Evolutionary conservation across 805 yeast species (phyloP).

Genomic region (Saturnispora diversa): DNA sequence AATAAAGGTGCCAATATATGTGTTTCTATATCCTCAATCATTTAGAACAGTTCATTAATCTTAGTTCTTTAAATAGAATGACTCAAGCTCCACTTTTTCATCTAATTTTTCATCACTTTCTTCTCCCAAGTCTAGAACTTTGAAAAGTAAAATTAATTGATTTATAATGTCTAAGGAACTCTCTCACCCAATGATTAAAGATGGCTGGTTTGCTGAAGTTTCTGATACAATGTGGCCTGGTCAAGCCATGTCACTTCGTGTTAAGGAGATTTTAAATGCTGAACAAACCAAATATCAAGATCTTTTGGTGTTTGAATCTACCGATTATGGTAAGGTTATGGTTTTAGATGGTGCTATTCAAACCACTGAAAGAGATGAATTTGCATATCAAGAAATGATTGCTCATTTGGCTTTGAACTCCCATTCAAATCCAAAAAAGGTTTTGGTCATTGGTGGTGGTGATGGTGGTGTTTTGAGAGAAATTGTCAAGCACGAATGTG

Average conservation of each 20-base stretch:
- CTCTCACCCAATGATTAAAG: conserved; percentile 52
- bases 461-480: conserved; percentile 94
- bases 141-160: not conserved
- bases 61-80: too few relatives aligned
- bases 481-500: conserved; percentile 55
- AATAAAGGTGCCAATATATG: too few relatives aligned
- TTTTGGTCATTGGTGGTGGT: conserved; percentile 90
- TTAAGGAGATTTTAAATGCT: conserved; percentile 76
- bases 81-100: not conserved
- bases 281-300: conserved; percentile 90
- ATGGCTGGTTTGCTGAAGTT: conserved; percentile 96
- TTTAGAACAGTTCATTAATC: too few relatives aligned
- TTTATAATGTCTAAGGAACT: conserved; percentile 28
- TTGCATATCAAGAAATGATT: conserved; percentile 97
- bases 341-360: conserved; percentile 94
- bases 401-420: conserved; percentile 87
- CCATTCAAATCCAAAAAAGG: conserved; percentile 82
- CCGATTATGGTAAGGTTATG: conserved; percentile 90
- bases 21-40: too few relatives aligned
- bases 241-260: conserved; percentile 89
- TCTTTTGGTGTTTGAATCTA: conserved; percentile 83
- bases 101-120: not conserved
- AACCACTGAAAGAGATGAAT: conserved; percentile 95
- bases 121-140: not conserved
- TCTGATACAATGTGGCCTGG: conserved; percentile 99